Evolutionary conservation across 768 basidiomycete genomes (phyloP).

Genomic region (Kondoa malvinella): DNA sequence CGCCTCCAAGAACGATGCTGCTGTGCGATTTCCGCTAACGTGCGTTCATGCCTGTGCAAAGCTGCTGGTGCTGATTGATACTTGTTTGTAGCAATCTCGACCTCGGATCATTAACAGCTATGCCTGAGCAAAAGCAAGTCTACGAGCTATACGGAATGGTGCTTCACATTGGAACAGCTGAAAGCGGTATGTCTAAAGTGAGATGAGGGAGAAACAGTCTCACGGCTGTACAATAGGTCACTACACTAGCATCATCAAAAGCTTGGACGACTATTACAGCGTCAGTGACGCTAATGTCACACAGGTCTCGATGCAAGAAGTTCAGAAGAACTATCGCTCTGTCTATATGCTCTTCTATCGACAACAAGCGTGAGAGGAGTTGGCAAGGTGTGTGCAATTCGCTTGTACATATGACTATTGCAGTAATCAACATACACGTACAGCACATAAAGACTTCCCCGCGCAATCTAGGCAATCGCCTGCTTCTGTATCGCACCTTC

Average conservation of each 20-base stretch:
- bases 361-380: neutral
- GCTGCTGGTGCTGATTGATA: neutral
- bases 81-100: neutral
- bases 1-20: neutral
- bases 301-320: neutral
- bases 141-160: neutral
- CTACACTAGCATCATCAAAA: neutral
- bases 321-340: neutral
- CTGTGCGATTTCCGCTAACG: neutral
- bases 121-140: neutral
- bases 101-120: neutral
- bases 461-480: too few species aligned
- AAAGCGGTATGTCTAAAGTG: neutral
- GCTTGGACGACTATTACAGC: neutral
- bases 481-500: too few species aligned
- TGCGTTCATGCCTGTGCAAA: neutral
- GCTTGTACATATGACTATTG: neutral
- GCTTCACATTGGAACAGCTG: neutral
- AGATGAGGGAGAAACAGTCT: too few species aligned
- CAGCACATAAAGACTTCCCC: too few species aligned
- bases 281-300: neutral
- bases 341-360: conserved; percentile 4
- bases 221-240: neutral
- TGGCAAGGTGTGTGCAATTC: neutral
- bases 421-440: neutral